phyloP scores from a whole-genome alignment of 2,329 filamentous ascomycete species.

The Amauroascus verrucosus region DNA sequence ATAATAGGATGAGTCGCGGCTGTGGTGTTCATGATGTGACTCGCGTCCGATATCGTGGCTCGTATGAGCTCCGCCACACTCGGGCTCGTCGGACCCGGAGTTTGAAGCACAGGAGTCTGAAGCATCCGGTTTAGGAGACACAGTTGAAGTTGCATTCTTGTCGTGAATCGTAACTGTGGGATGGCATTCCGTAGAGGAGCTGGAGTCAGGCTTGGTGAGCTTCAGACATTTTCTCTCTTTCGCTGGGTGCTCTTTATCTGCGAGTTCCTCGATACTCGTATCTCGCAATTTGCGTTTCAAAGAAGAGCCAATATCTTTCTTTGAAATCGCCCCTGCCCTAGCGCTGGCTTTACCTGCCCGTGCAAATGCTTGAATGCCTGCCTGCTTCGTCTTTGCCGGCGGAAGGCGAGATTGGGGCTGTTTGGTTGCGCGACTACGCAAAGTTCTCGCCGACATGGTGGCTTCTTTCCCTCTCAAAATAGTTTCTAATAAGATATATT shows the following conservation, averaged over 20 bases:
- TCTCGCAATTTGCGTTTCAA: slow-evolving; percentile 33
- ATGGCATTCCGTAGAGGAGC: background rate
- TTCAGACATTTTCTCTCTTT: background rate
- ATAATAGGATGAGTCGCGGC: slow-evolving; percentile 27
- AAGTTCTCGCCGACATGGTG: slow-evolving; percentile 10
- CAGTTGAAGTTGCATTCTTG: background rate
- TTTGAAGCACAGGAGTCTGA: too few relatives aligned
- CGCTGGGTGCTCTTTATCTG: background rate
- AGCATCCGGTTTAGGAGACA: background rate
- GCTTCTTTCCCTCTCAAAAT: background rate
- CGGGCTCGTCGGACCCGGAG: background rate
- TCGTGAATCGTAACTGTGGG: background rate
- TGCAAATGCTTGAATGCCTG: slow-evolving; percentile 38
- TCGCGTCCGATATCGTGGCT: background rate
- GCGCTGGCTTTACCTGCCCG: slow-evolving; percentile 36
- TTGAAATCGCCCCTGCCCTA: slow-evolving; percentile 17
- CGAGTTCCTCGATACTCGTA: slow-evolving; percentile 5
- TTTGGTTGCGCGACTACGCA: slow-evolving; percentile 22
- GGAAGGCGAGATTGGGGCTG: slow-evolving; percentile 24
- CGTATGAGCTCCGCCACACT: background rate
- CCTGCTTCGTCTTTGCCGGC: slow-evolving; percentile 25
- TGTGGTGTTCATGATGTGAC: background rate
- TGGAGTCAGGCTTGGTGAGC: background rate
- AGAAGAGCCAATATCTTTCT: slow-evolving; percentile 26
- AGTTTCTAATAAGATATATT: slow-evolving; percentile 1